Conservation (phyloP, 2,329 filamentous ascomycete genomes). For the Trichoderma sp. region DNA sequence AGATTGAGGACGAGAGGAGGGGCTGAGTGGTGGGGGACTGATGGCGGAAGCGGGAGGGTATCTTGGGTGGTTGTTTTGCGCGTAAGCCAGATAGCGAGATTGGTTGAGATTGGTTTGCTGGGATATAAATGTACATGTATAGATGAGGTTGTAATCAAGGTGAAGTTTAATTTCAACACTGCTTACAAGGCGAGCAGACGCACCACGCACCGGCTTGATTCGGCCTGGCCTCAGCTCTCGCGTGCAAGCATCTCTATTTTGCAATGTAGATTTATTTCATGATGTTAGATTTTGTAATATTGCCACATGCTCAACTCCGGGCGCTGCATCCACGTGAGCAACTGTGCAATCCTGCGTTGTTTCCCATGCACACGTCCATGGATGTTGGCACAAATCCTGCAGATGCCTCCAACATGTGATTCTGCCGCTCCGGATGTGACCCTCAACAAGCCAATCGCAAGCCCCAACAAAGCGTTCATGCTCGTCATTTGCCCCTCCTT, state of each 20-base stretch:
- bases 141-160: slow-evolving; percentile 5
- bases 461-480: slow-evolving; percentile 12
- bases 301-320: background rate
- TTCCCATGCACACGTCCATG: background rate
- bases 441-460: slow-evolving; percentile 16
- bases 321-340: background rate
- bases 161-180: background rate
- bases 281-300: background rate
- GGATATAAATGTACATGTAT: slow-evolving; percentile 13
- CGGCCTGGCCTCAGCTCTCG: background rate
- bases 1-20: slow-evolving; percentile 84
- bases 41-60: background rate
- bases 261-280: background rate
- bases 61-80: background rate
- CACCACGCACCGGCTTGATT: background rate
- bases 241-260: background rate
- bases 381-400: background rate
- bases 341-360: background rate
- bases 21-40: slow-evolving; percentile 39
- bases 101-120: slow-evolving; percentile 6
- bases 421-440: background rate
- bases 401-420: slow-evolving; percentile 12
- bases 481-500: slow-evolving; percentile 14
- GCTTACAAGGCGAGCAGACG: background rate
- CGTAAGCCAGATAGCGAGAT: slow-evolving; percentile 2